Base-by-base conservation (phyloP, 164 flowering plant species). In the Brasenia schreberi region DNA sequence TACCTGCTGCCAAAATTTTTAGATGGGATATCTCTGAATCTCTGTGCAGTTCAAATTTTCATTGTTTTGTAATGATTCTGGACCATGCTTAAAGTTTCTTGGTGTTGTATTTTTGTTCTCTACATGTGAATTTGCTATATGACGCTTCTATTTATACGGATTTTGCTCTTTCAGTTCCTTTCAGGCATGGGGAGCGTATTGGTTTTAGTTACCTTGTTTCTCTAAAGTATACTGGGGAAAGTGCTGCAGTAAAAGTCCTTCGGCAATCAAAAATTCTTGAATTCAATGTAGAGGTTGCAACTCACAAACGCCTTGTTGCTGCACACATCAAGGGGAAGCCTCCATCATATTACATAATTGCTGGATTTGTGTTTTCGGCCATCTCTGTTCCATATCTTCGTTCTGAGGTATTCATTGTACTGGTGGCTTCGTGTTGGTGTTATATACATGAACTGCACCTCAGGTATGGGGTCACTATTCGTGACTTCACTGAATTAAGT, bases 151-250 rank as follows among this genome's bases (percentile, higher is more conserved):
- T 49, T 49, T 49, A 49, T 49, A 12, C 5, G 56, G 14, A 14
- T 70, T 61, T 53, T 72, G 70, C 18, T 63, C 68, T 74, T 78
- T 68, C 84, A 94, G 99, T 94, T 71, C 90, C 96, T 63, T 94
- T 91, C 65, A 81, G 99, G 78, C 96, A 91, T 77, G 96, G 96
- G 39, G 97, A 94, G 80, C 96, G 99, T 19, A 94, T 94, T 64
- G 97, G 95, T 43, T 91, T 91, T 78, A 91, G 97, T 71, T 94
- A 94, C 75, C 97, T 94, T 67, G 83, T 94, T 63, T 89, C 99
- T 39, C 96, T 91, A 70, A 94, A 94, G 70, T 91, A 90, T 75
- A 82, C 97, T 49, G 96, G 96, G 64, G 98, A 92, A 42, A 71
- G 42, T 73, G 92, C 98, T 18, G 66, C 19, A 19, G 75, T 92